Evolutionary conservation across 139 green algal genomes (phyloP).

Genomic region (Trebouxia sp.): DNA sequence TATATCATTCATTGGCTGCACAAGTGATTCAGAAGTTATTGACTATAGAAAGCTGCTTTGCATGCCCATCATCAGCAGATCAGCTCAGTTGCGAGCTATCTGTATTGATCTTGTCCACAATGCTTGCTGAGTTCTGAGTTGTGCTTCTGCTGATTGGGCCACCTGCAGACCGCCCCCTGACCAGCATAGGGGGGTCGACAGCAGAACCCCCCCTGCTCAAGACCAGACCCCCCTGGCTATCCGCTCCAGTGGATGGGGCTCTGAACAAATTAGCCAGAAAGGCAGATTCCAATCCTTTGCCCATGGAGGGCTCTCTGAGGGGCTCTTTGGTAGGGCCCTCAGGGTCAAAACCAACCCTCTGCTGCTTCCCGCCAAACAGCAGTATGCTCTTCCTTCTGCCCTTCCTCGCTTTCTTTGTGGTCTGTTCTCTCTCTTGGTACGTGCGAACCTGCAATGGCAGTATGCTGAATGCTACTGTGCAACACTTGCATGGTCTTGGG

Average conservation of each 20-base stretch:
- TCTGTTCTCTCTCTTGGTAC: conserved; percentile 1
- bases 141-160: neutral
- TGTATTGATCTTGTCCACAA: neutral
- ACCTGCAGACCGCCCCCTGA: neutral
- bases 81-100: conserved; percentile 3
- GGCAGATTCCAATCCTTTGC: neutral
- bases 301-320: neutral
- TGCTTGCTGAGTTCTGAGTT: neutral
- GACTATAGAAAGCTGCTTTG: too few relatives aligned
- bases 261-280: conserved; percentile 17
- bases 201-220: conserved; percentile 2
- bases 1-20: too few relatives aligned
- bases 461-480: too few relatives aligned
- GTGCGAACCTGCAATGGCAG: neutral
- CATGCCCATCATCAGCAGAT: neutral
- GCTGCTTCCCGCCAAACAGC: conserved; percentile 14
- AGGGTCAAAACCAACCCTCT: conserved; percentile 10
- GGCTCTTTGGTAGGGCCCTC: neutral
- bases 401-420: neutral
- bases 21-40: too few relatives aligned
- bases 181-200: neutral
- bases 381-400: conserved; percentile 7
- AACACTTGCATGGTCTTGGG: too few relatives aligned
- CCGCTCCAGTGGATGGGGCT: neutral
- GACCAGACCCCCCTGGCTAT: neutral